These are phyloP conservation scores for Cinnamomum chago DNA, from an alignment of 164 flowering plant genomes.

Conservation along the genomic window DNA sequence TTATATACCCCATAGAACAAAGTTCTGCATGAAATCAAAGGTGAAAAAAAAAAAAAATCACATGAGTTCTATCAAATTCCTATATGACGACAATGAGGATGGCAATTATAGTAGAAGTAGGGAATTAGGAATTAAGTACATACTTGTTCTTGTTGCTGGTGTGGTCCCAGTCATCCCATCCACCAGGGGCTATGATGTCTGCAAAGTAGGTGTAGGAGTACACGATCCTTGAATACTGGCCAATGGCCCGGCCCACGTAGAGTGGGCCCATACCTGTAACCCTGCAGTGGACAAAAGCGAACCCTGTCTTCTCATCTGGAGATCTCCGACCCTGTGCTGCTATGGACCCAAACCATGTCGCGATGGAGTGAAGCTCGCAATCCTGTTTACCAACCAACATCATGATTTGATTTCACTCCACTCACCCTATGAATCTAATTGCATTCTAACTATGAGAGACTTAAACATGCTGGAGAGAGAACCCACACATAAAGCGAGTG, in stretches of 20 bases:
- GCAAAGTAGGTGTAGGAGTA: conserved; percentile 78
- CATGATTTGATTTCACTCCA: too few species aligned
- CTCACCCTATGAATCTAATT: too few species aligned
- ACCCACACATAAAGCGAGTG: too few species aligned
- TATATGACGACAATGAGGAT: not conserved
- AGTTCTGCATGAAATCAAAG: conserved; percentile 41
- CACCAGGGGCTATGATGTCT: conserved; percentile 74
- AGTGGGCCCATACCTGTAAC: conserved; percentile 87
- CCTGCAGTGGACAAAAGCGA: conserved; percentile 67
- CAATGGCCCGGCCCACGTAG: conserved; percentile 94
- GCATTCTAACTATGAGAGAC: too few species aligned
- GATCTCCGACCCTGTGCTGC: conserved; percentile 80
- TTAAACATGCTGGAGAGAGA: too few species aligned
- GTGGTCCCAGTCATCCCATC: conserved; percentile 98
- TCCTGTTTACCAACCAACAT: conserved; percentile 30
- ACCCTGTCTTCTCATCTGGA: conserved; percentile 67
- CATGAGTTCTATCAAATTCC: not conserved
- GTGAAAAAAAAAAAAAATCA: not conserved
- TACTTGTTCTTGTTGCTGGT: conserved; percentile 73
- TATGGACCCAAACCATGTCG: conserved; percentile 84
- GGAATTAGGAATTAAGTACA: not conserved
- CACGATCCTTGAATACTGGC: conserved; percentile 81
- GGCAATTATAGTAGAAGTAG: not conserved
- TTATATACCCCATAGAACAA: conserved; percentile 81
- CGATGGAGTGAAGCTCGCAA: conserved; percentile 86